Base-by-base conservation (phyloP, 441 rosid species). In the Croton laevigatus region DNA sequence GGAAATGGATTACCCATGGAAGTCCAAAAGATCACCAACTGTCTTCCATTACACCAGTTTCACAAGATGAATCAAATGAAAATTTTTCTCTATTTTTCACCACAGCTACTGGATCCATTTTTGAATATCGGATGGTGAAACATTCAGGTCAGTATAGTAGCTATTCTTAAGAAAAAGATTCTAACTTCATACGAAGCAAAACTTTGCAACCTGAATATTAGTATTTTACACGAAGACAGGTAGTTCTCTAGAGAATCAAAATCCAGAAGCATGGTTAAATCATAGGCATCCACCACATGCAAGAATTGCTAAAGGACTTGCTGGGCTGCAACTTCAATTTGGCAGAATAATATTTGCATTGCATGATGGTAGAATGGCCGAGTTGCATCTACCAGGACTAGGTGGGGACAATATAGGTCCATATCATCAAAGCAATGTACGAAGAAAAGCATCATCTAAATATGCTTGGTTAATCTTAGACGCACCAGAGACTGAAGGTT, bases 1-100 rank as follows among this genome's bases (percentile, higher is more conserved):
- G 94, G 91, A 89, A 83, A 78, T 89, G 94, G 94, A 82, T 82
- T 32, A 61, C 55, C 70, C 90, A 87, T 80, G 94, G 82, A 69
- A 82, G 86, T 82, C 86, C 90, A 2, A 75, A 73, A 68, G 78
- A 79, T 62, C 81, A 84, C 66, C 78, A 69, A 51, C 72, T 87
- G 64, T 84, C 94, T 51, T 84, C 89, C 16, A 86, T 89, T 53
- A 79, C 89, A 22, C 84, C 76, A 22, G 72, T 75, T 63, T 49
- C 66, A 63, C 89, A 84, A 76, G 89, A 89, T 65, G 90, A 86
- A 49, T 66, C 70, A 40, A 80, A 66, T 42, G 88, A 85, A 44
- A 80, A 71, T n/a, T 67, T 73, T 71, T 81, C 89, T 14, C 68
- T 87, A 65, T 81, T 86, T 75, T 70, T 83, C 72, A 82, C 90